Evolutionary conservation across 257 asterid species (phyloP).

Genomic region (Nicotiana tabacum): DNA sequence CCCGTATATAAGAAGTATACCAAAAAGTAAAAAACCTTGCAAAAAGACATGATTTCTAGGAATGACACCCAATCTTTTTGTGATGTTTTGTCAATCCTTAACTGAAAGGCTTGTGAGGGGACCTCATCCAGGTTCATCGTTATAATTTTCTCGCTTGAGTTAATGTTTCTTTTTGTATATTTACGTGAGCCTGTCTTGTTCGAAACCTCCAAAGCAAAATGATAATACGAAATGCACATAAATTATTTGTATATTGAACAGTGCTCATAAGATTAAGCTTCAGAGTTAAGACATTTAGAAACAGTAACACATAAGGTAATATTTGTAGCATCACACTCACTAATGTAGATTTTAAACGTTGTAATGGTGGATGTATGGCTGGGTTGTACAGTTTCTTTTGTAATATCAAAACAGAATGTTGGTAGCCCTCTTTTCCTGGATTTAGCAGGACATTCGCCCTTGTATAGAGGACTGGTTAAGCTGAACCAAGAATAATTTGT

Average conservation of each 20-base stretch:
- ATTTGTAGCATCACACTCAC: neutral
- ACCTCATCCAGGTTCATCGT: neutral
- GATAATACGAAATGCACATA: neutral
- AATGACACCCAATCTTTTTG: neutral
- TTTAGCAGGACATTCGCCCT: neutral
- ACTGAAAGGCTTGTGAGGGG: neutral
- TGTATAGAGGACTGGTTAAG: neutral
- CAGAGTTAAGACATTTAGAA: neutral
- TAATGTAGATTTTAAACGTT: neutral
- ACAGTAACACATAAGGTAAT: neutral
- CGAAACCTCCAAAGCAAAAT: neutral
- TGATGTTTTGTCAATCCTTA: neutral
- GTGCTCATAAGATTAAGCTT: neutral
- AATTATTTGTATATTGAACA: neutral
- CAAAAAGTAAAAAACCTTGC: no score
- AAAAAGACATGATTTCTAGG: no score
- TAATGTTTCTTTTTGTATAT: neutral
- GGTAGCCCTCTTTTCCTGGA: neutral
- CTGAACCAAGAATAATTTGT: neutral
- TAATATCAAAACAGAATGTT: neutral
- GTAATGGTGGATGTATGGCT: neutral
- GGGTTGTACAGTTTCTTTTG: conserved; percentile 2
- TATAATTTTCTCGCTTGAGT: neutral
- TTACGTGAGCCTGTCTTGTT: neutral
- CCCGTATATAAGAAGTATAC: no score